Conservation (phyloP, 2,329 filamentous ascomycete species). For the Monosporascus sp. region DNA sequence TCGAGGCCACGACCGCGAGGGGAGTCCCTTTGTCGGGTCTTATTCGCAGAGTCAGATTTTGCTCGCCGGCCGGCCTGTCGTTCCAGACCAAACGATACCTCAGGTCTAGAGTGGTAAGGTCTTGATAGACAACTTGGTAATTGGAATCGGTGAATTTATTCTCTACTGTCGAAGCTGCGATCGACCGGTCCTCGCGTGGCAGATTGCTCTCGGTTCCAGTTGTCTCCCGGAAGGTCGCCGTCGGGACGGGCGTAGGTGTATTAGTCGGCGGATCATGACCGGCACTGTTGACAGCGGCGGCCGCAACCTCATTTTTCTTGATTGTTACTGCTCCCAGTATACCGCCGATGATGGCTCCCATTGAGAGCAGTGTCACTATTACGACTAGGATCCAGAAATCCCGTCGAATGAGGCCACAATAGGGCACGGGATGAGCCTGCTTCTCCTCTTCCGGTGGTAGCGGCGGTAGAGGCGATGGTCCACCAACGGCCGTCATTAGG, state of each 20-base stretch:
- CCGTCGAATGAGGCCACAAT: not conserved
- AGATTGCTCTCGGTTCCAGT: not conserved
- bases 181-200: not conserved
- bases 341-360: not conserved
- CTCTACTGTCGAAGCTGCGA: not conserved
- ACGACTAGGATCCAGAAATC: not conserved
- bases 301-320: not conserved
- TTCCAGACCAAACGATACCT: not conserved
- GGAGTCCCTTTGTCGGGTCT: not conserved
- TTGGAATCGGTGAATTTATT: not conserved
- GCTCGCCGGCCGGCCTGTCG: not conserved
- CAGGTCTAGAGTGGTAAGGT: not conserved
- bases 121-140: not conserved
- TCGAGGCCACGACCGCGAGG: not conserved
- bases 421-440: not conserved
- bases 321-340: not conserved
- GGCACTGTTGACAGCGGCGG: not conserved
- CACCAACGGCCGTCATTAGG: not conserved
- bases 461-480: not conserved
- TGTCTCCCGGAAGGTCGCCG: not conserved
- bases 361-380: not conserved
- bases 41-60: not conserved
- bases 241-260: not conserved
- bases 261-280: not conserved
- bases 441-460: not conserved